Evolutionary conservation across 768 basidiomycete genomes (phyloP).

Genomic region (Leccinum variicolor): DNA sequence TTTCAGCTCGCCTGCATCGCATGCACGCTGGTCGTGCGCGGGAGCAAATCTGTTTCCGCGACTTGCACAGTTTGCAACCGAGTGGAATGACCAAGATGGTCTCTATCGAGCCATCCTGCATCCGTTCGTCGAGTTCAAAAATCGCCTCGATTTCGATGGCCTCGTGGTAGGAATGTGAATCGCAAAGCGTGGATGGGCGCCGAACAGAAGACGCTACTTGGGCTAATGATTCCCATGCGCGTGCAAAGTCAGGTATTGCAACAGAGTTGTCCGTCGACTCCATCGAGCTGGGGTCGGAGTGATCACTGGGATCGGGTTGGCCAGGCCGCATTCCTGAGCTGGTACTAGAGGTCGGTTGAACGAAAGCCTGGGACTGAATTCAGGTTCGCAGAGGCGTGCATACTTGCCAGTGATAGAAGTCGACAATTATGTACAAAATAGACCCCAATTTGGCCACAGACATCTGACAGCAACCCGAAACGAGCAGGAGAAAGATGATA

Average conservation of each 20-base stretch:
- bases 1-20: conserved; percentile 17
- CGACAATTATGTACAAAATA: not conserved
- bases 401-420: not conserved
- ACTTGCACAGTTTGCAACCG: conserved; percentile 16
- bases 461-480: not conserved
- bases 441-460: not conserved
- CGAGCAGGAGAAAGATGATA: too few relatives aligned
- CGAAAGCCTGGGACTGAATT: not conserved
- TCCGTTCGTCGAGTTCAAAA: conserved; percentile 25
- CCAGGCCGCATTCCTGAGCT: conserved; percentile 8
- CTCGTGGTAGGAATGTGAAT: conserved; percentile 17
- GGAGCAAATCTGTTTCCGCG: conserved; percentile 18
- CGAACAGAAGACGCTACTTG: conserved; percentile 22
- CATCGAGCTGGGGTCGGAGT: not conserved
- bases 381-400: not conserved
- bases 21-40: conserved; percentile 23
- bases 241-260: conserved; percentile 15
- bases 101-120: conserved; percentile 3
- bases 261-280: not conserved
- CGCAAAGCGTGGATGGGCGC: conserved; percentile 20
- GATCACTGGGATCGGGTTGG: not conserved
- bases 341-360: not conserved
- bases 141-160: conserved; percentile 20
- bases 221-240: conserved; percentile 16
- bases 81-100: conserved; percentile 23